These are phyloP conservation scores for Neckera pumila DNA, from an alignment of 225 moss, liverwort and hornwort species.

Conservation along the genomic window DNA sequence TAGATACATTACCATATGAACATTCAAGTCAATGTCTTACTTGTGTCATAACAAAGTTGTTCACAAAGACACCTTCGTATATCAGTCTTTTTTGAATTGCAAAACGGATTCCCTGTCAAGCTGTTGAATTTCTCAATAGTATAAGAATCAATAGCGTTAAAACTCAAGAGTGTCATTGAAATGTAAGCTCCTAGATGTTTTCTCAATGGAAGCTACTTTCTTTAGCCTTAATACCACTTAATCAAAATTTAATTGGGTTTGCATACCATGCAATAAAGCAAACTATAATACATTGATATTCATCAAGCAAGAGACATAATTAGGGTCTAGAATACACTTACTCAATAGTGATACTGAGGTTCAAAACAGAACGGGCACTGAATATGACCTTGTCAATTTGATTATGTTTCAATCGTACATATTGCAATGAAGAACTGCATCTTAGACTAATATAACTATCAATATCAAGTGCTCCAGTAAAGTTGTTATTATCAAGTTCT, in stretches of 20 bases:
- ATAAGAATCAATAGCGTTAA: neutral
- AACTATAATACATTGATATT: neutral
- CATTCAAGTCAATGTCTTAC: neutral
- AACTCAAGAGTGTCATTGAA: neutral
- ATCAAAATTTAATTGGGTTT: neutral
- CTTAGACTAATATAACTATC: neutral
- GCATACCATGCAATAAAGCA: neutral
- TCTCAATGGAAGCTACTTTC: neutral
- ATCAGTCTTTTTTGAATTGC: neutral
- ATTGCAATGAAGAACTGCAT: neutral
- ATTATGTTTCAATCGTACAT: neutral
- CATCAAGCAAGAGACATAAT: neutral
- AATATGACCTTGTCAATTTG: neutral
- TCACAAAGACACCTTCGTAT: constrained; percentile 5
- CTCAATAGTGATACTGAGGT: neutral
- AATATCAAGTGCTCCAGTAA: neutral
- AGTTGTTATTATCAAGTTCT: neutral
- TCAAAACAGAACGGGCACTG: neutral
- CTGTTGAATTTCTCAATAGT: neutral
- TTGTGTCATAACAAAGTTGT: neutral
- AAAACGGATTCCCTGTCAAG: constrained; percentile 3
- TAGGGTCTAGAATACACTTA: neutral
- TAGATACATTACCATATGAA: neutral
- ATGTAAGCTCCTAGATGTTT: neutral
- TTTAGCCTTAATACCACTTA: neutral